phyloP scores from a whole-genome alignment of 495 filamentous ascomycete genomes.

The Aspergillus taichungensis region DNA sequence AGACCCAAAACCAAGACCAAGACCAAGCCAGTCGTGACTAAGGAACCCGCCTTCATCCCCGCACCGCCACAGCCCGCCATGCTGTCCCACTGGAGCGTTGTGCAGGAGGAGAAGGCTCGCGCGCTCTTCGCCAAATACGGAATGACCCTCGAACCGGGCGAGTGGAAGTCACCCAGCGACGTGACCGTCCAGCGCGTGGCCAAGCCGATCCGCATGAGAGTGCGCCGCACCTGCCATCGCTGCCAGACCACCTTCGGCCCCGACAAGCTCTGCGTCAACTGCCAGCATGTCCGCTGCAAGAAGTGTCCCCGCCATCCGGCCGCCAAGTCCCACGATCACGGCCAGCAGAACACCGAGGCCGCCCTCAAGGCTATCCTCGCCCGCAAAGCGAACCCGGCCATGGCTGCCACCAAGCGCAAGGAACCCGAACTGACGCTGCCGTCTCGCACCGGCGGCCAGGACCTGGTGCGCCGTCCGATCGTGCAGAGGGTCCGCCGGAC shows the following conservation, averaged over 20 bases:
- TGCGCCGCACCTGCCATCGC: slow-evolving; percentile 73
- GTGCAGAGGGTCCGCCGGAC: slow-evolving; percentile 63
- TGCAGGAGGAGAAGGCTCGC: slow-evolving; percentile 59
- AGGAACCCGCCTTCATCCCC: slow-evolving; percentile 2
- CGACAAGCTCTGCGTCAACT: slow-evolving; percentile 61
- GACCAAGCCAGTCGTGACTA: slow-evolving; percentile 2
- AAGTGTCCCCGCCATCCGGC: slow-evolving; percentile 66
- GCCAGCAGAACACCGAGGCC: slow-evolving; percentile 32
- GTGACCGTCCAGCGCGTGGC: slow-evolving; percentile 62
- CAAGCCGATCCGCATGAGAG: slow-evolving; percentile 85
- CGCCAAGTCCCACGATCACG: slow-evolving; percentile 30
- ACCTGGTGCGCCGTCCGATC: slow-evolving; percentile 56
- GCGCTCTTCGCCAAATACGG: slow-evolving; percentile 68
- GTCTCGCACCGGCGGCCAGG: slow-evolving; percentile 58
- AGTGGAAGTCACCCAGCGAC: slow-evolving; percentile 53
- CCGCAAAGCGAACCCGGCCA: slow-evolving; percentile 10
- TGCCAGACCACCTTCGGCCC: slow-evolving; percentile 65
- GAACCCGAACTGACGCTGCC: slow-evolving; percentile 46
- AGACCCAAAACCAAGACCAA: neutral
- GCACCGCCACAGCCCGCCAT: slow-evolving; percentile 18
- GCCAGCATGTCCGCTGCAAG: slow-evolving; percentile 69
- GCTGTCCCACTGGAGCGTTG: slow-evolving; percentile 23
- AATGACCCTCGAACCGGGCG: slow-evolving; percentile 57
- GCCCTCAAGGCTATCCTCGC: slow-evolving; percentile 27
- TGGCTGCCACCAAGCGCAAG: slow-evolving; percentile 11